Conservation (phyloP, 176 grass and related monocot species). For the Otatea glauca region DNA sequence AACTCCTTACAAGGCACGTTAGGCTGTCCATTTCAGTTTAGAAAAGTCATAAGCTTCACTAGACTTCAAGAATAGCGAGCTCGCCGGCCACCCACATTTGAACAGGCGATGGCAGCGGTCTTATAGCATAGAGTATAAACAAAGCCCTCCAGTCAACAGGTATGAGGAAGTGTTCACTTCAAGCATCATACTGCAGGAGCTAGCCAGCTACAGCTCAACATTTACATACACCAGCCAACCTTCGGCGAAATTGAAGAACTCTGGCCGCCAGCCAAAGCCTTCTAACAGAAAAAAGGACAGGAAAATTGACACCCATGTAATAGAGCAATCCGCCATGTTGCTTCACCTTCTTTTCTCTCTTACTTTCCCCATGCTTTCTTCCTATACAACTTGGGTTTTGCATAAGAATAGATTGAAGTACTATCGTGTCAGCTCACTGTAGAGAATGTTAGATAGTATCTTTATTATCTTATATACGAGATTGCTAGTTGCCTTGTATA, state of each 20-base stretch:
- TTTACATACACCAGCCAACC: neutral
- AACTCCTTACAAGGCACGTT: neutral
- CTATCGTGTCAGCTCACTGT: neutral
- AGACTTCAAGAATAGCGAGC: neutral
- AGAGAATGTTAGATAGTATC: too few species aligned
- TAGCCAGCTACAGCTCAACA: neutral
- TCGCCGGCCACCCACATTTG: neutral
- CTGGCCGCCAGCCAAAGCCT: neutral
- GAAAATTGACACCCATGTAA: neutral
- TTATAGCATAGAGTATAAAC: neutral
- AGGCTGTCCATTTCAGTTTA: slow-evolving; percentile 11
- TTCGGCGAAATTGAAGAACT: neutral
- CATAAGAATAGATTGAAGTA: neutral
- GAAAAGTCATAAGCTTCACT: neutral
- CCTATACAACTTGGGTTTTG: neutral
- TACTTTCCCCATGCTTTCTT: neutral
- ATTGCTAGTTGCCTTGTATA: too few species aligned
- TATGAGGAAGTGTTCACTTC: neutral
- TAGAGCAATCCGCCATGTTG: neutral
- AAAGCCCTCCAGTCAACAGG: neutral
- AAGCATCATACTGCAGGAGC: neutral
- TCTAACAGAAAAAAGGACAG: neutral
- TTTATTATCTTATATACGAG: too few species aligned
- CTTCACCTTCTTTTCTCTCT: slow-evolving; percentile 2
- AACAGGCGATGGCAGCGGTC: neutral